These are phyloP conservation scores for Sporothrix pseudoabietina DNA, from an alignment of 2,329 filamentous ascomycete species.

Conservation along the genomic window DNA sequence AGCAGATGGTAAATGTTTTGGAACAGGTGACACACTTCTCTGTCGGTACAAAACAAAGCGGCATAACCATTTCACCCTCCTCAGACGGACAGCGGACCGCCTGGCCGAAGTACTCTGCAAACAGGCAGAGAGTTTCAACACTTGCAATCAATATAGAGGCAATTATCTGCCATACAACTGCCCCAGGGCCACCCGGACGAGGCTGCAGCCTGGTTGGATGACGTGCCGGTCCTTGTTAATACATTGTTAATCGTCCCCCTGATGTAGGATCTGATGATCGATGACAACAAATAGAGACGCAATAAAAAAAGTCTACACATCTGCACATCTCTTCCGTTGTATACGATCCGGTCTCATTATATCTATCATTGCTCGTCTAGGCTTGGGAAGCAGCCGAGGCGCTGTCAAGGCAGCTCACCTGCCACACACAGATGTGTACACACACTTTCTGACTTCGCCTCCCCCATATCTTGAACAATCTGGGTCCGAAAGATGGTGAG, in stretches of 20 bases:
- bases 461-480: background rate
- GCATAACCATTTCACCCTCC: background rate
- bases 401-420: background rate
- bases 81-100: background rate
- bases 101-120: background rate
- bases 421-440: background rate
- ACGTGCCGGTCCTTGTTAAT: background rate
- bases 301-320: background rate
- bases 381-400: background rate
- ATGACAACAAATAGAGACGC: background rate
- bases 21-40: slow-evolving; percentile 11
- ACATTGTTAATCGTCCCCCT: background rate
- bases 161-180: background rate
- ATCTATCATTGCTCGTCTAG: background rate
- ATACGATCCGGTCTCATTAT: background rate
- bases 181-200: background rate
- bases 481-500: background rate
- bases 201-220: slow-evolving; percentile 14
- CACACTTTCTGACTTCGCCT: background rate
- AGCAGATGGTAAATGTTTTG: background rate
- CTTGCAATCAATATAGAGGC: background rate
- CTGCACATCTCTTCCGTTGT: background rate
- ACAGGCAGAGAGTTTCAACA: background rate
- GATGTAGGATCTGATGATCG: background rate
- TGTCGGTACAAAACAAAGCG: background rate